These are phyloP conservation scores for Acanthamoeba polyphaga DNA, from an alignment of 208 protist genomes.

Conservation along the genomic window DNA sequence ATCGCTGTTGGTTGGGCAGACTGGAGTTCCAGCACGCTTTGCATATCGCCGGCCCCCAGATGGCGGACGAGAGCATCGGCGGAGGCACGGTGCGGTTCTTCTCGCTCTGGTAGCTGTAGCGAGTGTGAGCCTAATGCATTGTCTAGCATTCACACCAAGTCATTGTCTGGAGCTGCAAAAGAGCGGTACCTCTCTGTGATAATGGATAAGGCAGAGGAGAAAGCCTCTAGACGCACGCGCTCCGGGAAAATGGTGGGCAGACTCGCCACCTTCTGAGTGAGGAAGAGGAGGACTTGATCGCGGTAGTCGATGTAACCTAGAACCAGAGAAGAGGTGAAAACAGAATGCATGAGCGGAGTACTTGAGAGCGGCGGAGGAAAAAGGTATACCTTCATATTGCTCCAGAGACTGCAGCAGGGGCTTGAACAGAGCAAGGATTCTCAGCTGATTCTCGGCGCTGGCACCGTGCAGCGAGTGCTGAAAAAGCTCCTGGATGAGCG, in stretches of 20 bases:
- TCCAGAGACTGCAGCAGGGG: conserved; percentile 1
- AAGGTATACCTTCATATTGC: neutral
- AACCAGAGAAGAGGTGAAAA: no score
- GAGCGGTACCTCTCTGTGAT: neutral
- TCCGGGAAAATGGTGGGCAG: neutral
- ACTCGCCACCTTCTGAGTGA: neutral
- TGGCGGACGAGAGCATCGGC: neutral
- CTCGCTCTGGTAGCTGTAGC: neutral
- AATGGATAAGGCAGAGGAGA: conserved; percentile 17
- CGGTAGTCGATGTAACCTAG: neutral
- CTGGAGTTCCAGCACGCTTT: conserved; percentile 19
- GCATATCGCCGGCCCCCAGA: neutral
- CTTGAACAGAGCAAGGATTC: conserved; percentile 12
- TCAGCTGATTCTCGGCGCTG: neutral
- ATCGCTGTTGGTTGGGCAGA: neutral
- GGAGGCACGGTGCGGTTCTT: neutral
- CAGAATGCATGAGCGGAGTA: no score
- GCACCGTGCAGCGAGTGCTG: neutral
- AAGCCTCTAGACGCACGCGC: neutral
- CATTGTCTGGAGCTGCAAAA: no score
- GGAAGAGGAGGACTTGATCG: conserved; percentile 1
- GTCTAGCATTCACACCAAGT: no score
- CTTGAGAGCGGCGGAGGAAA: no score
- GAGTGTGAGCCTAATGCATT: no score
- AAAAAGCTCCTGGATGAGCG: neutral